Evolutionary conservation across 1,284 basidiomycete genomes (phyloP), one percentile per base, ranked within the genome.

Genomic region (Melampsora americana): DNA sequence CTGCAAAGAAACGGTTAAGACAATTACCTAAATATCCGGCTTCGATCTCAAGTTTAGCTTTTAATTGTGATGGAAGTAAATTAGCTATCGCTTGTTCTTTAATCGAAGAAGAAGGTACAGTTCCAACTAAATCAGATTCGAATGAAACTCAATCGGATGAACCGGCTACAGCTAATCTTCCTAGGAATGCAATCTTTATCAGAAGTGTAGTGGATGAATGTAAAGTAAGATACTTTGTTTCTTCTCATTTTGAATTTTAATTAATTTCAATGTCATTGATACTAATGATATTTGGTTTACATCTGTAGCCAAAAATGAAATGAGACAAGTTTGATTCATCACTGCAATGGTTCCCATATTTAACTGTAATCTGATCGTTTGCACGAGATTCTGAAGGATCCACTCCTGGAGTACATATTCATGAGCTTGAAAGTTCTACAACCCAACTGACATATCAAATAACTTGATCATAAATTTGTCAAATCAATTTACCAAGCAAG

Each of bases 1-100:
- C 90, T 78, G 91, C 95, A 64, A 98, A 97, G 85, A 99, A 99
- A 83, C 89, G 96, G 14, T 86, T 98, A 78, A 88, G 92, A 50
- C 92, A 95, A 80, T 93, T 92, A 79, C 89, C 90, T 0, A 91
- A 92, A 81, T 94, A 90, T 84, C 84, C 86, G 11, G 86, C 78
- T 1, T 78, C 91, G 6, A 87, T 94, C 50, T 87, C 90, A 0
- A 87, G 89, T 1, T 84, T 93, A 67, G 87, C 90, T 0, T 96
- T 95, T 84, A 92, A 90, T 79, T 88, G 87, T 32, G 91, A 95
- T 79, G 93, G 94, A 0, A 87, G 87, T 28, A 89, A 89, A 79
- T 84, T 95, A 14, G 93, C 92, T 1, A 87, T 94, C 42, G 93
- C 88, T n/a, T 75, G 73, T 56, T 75, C 73, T 14, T 46, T 75